phyloP scores from a whole-genome alignment of 805 yeast species.

The Kodamaea laetipori region DNA sequence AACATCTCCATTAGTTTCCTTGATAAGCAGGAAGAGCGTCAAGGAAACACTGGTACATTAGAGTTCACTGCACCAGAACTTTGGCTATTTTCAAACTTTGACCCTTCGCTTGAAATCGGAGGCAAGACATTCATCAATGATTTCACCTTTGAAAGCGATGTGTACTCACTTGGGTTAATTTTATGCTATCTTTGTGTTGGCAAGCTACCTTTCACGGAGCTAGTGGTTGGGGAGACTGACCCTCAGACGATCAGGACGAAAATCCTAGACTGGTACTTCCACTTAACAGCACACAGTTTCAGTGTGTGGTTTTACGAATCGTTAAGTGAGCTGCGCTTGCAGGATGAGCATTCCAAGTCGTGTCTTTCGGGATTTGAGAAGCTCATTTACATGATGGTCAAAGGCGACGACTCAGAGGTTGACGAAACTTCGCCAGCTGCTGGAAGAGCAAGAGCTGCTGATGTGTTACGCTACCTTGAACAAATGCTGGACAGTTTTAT shows the following conservation, averaged over 20 bases:
- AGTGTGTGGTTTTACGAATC: conserved; percentile 28
- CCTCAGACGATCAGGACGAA: conserved; percentile 30
- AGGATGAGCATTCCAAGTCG: neutral
- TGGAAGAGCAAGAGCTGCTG: conserved; percentile 16
- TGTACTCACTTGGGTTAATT: conserved; percentile 85
- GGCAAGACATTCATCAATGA: conserved; percentile 46
- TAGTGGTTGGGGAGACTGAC: conserved; percentile 24
- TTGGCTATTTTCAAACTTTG: conserved; percentile 36
- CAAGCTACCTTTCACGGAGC: conserved; percentile 54
- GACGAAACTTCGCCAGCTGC: conserved; percentile 4
- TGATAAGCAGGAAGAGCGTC: conserved; percentile 48
- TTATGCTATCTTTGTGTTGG: conserved; percentile 74
- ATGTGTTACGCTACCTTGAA: conserved; percentile 24
- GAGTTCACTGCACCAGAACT: conserved; percentile 90
- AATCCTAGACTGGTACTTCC: conserved; percentile 35
- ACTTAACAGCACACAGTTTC: conserved; percentile 23
- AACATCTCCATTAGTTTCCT: conserved; percentile 8
- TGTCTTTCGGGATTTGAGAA: conserved; percentile 18
- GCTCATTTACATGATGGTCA: conserved; percentile 35
- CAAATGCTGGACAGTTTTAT: conserved; percentile 16
- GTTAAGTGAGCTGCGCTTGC: neutral
- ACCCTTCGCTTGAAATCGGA: conserved; percentile 18
- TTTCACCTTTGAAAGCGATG: conserved; percentile 73
- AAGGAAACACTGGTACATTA: conserved; percentile 86
- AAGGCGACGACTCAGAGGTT: conserved; percentile 21